A percentile compares a stretch with the other conserved stretches of the same genome.
Evolutionary conservation across 495 filamentous ascomycete species (phyloP).

Genomic region (Podospora anserina): DNA sequence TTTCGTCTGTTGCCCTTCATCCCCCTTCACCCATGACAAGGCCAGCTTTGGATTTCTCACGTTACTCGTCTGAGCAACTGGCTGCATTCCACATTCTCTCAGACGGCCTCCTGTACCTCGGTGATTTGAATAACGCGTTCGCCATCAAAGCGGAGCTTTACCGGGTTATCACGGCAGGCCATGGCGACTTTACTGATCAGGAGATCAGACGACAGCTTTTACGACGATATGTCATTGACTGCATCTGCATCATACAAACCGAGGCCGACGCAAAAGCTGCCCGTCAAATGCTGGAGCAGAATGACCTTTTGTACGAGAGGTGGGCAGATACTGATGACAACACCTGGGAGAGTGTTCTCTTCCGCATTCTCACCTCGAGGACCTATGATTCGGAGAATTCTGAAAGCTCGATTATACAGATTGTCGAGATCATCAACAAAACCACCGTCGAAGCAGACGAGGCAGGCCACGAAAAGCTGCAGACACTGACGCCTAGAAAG

Average conservation of each 20-base stretch:
- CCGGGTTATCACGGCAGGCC: not conserved
- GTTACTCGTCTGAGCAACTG: not conserved
- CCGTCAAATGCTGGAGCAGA: conserved; percentile 7
- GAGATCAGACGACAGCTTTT: conserved; percentile 8
- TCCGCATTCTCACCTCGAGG: conserved; percentile 11
- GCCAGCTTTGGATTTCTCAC: not conserved
- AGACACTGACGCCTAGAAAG: not conserved
- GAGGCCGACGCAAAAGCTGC: conserved; percentile 6
- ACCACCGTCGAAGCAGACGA: not conserved
- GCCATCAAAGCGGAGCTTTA: conserved; percentile 5
- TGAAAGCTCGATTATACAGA: conserved; percentile 3
- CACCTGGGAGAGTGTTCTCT: not conserved
- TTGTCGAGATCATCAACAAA: conserved; percentile 1
- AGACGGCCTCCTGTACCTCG: conserved; percentile 15
- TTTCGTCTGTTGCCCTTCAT: not conserved
- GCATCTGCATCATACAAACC: conserved; percentile 15
- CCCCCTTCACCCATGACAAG: not conserved
- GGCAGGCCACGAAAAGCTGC: conserved; percentile 1
- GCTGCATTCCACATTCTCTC: conserved; percentile 1
- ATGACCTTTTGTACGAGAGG: not conserved
- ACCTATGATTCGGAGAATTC: conserved; percentile 12
- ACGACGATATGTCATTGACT: not conserved
- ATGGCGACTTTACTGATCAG: conserved; percentile 4
- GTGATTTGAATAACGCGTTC: conserved; percentile 16
- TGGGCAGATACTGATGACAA: not conserved